Evolutionary conservation across 2,329 filamentous ascomycete genomes (phyloP).

Genomic region (Neonectria neomacrospora): DNA sequence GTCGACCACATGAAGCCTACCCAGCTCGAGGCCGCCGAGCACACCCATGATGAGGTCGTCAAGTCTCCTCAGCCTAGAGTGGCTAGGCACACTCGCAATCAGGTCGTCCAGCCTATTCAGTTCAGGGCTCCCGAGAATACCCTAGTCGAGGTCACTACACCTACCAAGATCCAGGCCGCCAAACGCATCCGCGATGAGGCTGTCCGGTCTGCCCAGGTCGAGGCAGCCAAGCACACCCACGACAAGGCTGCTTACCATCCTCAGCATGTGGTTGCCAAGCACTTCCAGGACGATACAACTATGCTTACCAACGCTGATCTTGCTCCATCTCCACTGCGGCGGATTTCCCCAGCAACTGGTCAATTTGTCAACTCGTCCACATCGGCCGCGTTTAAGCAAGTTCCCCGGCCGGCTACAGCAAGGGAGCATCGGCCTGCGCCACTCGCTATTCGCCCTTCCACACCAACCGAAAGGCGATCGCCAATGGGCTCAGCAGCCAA

Average conservation of each 20-base stretch:
- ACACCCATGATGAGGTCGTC: not conserved
- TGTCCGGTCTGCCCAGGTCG: not conserved
- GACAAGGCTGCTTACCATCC: not conserved
- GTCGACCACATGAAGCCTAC: too few species aligned
- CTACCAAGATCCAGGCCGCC: not conserved
- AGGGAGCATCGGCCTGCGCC: slow-evolving; percentile 28
- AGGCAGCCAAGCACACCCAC: not conserved
- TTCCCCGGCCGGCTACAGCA: slow-evolving; percentile 32
- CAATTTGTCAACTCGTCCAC: slow-evolving; percentile 29
- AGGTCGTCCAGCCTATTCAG: not conserved
- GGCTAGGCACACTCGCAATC: not conserved
- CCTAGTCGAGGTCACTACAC: not conserved
- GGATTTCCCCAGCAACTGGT: slow-evolving; percentile 27
- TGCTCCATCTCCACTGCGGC: slow-evolving; percentile 23
- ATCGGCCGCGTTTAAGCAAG: slow-evolving; percentile 26
- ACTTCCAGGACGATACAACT: slow-evolving; percentile 5
- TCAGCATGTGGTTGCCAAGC: slow-evolving; percentile 27
- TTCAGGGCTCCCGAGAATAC: not conserved
- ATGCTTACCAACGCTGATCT: not conserved
- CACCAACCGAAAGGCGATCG: slow-evolving; percentile 24
- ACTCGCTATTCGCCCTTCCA: slow-evolving; percentile 27
- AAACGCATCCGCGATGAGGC: not conserved
- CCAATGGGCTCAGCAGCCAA: slow-evolving; percentile 39
- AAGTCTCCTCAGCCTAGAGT: not conserved
- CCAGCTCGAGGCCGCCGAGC: slow-evolving; percentile 27